phyloP scores from a whole-genome alignment of 257 asterid species.

The Solanum corneliomulleri region DNA sequence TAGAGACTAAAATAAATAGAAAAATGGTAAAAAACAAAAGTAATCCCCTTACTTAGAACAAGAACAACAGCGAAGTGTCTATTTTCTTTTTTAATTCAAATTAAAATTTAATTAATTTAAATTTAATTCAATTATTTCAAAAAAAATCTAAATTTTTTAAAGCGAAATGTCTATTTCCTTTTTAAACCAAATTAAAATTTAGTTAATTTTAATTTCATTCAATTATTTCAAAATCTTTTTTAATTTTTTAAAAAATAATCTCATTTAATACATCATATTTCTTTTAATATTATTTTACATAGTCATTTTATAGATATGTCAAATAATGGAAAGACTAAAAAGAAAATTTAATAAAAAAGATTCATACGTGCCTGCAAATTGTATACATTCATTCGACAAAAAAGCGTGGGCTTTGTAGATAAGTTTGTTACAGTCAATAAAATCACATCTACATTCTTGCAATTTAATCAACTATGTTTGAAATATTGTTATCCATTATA shows the following conservation, averaged over 20 bases:
- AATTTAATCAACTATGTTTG: too few relatives aligned
- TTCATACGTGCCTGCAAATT: background rate
- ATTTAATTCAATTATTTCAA: background rate
- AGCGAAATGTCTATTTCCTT: background rate
- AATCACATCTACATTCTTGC: too few relatives aligned
- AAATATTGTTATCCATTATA: too few relatives aligned
- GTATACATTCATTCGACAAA: background rate
- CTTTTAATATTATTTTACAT: too few relatives aligned
- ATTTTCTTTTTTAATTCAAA: background rate
- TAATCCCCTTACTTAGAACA: background rate
- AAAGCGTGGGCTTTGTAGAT: background rate
- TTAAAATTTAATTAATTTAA: background rate
- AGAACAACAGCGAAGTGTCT: background rate
- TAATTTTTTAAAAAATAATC: accelerated
- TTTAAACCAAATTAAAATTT: background rate
- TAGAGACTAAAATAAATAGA: background rate
- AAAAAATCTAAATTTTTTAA: too few relatives aligned
- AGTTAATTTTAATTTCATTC: background rate
- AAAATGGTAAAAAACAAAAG: background rate
- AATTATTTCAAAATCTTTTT: too few relatives aligned
- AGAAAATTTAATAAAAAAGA: background rate
- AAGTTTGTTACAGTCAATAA: background rate
- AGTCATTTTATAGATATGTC: background rate
- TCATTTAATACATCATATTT: background rate
- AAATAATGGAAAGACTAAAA: background rate